A percentile compares a stretch with the other conserved stretches of the same genome.
phyloP scores from a whole-genome alignment of 805 yeast species.

The Cyberlindnera maritima region DNA sequence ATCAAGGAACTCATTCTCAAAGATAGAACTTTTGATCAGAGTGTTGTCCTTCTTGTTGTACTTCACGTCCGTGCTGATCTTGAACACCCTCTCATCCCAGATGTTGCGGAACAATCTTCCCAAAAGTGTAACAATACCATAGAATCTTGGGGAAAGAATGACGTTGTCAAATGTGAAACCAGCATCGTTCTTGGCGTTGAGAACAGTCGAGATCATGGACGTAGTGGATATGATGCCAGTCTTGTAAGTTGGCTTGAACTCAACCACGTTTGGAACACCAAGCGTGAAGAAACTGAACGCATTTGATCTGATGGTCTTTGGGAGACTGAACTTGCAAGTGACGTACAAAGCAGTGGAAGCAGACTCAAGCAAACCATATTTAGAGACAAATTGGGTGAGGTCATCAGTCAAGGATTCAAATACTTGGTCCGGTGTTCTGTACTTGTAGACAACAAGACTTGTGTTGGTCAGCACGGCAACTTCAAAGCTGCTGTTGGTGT shows the following conservation, averaged over 20 bases:
- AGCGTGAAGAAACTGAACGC: slow-evolving; percentile 42
- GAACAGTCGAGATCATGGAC: slow-evolving; percentile 23
- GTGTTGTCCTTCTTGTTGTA: slow-evolving; percentile 33
- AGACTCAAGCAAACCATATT: slow-evolving; percentile 85
- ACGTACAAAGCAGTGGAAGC: slow-evolving; percentile 85
- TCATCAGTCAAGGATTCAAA: slow-evolving; percentile 70
- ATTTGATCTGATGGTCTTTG: slow-evolving; percentile 46
- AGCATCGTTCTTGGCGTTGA: slow-evolving; percentile 15
- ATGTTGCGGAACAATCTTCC: slow-evolving; percentile 74
- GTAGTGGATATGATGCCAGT: slow-evolving; percentile 4
- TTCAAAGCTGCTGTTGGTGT: slow-evolving; percentile 59
- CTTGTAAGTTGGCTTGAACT: slow-evolving; percentile 40
- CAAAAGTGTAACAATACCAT: slow-evolving; percentile 77
- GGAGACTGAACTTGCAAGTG: slow-evolving; percentile 69
- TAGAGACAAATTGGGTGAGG: slow-evolving; percentile 64
- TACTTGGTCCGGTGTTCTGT: slow-evolving; percentile 76
- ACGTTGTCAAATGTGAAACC: slow-evolving; percentile 62
- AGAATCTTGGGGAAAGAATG: slow-evolving; percentile 86
- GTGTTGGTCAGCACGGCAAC: slow-evolving; percentile 81
- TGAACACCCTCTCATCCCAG: slow-evolving; percentile 76
- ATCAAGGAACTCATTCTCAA: slow-evolving; percentile 39
- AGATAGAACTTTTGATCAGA: slow-evolving; percentile 28
- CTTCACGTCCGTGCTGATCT: slow-evolving; percentile 31
- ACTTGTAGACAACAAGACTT: slow-evolving; percentile 73
- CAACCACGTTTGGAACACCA: slow-evolving; percentile 41